Percentiles rank a stretch among this genome's conserved stretches.
Evolutionary conservation across 495 filamentous ascomycete genomes (phyloP).

Genomic region (Tuber aestivum): DNA sequence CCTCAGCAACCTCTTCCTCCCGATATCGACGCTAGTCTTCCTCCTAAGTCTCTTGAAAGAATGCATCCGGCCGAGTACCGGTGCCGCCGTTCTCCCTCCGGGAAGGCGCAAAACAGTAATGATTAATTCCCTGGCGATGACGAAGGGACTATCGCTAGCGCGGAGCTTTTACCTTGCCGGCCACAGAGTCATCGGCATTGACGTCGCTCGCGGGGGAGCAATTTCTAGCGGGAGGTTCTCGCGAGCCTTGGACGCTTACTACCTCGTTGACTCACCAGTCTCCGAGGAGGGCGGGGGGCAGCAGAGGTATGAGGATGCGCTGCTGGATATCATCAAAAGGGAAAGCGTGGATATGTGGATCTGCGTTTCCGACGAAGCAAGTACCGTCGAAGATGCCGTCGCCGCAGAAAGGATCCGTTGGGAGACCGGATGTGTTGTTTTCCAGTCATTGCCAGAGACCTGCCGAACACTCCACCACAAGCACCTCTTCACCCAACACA

Average conservation of each 20-base stretch:
- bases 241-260: constrained; percentile 50
- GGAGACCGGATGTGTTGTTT: constrained; percentile 54
- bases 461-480: constrained; percentile 50
- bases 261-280: constrained; percentile 48
- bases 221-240: constrained; percentile 47
- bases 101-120: constrained; percentile 53
- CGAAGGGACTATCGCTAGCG: constrained; percentile 62
- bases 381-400: constrained; percentile 57
- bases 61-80: constrained; percentile 27
- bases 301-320: constrained; percentile 35
- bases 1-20: constrained; percentile 53
- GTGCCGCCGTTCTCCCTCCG: constrained; percentile 8
- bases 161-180: constrained; percentile 60
- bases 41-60: constrained; percentile 43
- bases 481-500: constrained; percentile 54
- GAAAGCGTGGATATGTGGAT: constrained; percentile 70
- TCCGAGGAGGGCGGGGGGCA: constrained; percentile 9
- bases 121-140: constrained; percentile 65
- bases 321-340: constrained; percentile 54
- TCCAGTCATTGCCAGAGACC: constrained; percentile 52
- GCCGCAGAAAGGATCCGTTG: constrained; percentile 59
- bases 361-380: constrained; percentile 58
- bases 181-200: constrained; percentile 67
- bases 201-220: constrained; percentile 51
- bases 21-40: constrained; percentile 52